These are phyloP conservation scores for Cercospora canescens DNA, from an alignment of 2,329 filamentous ascomycete species.

Conservation along the genomic window DNA sequence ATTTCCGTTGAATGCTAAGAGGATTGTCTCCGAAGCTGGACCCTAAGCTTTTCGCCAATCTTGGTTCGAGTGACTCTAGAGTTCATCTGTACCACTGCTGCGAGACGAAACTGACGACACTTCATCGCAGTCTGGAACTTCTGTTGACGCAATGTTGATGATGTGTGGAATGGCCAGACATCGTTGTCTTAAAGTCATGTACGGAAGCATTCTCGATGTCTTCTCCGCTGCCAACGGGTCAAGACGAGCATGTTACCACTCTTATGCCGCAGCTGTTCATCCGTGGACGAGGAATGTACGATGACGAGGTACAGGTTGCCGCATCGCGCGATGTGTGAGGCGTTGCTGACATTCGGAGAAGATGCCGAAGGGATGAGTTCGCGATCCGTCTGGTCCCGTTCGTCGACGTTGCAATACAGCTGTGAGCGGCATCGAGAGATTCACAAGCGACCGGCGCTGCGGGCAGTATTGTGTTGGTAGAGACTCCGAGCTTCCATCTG, in stretches of 20 bases:
- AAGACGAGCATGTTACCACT: neutral
- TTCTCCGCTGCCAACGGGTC: neutral
- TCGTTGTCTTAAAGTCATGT: neutral
- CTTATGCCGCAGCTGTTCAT: neutral
- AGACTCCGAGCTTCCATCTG: neutral
- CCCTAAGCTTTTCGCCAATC: neutral
- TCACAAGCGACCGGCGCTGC: neutral
- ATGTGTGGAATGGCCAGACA: neutral
- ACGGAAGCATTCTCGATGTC: neutral
- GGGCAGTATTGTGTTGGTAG: neutral
- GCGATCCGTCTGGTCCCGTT: neutral
- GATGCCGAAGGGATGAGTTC: neutral
- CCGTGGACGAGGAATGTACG: neutral
- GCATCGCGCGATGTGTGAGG: neutral
- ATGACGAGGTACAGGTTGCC: neutral
- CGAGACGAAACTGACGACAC: neutral
- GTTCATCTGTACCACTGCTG: neutral
- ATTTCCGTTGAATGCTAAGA: neutral
- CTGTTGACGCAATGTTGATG: neutral
- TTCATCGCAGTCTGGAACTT: neutral
- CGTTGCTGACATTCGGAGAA: neutral
- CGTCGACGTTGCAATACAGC: neutral
- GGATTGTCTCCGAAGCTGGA: neutral
- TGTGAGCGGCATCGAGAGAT: neutral
- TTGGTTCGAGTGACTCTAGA: constrained; percentile 2